Evolutionary conservation across 1,139 yeast species (phyloP).

Genomic region (Yamadazyma mexicana): DNA sequence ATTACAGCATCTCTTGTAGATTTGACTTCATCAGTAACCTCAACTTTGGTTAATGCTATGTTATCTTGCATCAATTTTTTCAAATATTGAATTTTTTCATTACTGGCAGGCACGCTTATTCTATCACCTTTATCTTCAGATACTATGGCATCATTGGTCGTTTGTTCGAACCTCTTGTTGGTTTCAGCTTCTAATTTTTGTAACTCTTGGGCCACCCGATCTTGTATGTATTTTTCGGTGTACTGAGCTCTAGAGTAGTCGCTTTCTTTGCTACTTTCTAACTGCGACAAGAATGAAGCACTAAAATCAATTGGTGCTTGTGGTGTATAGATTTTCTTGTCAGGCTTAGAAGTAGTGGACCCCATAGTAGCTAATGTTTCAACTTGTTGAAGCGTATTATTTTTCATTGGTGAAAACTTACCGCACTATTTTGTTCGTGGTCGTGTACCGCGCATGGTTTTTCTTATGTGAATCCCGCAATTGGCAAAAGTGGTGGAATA

Average conservation of each 20-base stretch:
- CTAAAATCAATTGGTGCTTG: slow-evolving; percentile 75
- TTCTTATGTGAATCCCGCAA: too few species aligned
- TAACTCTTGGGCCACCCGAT: slow-evolving; percentile 68
- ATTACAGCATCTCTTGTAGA: slow-evolving; percentile 58
- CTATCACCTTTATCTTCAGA: slow-evolving; percentile 29
- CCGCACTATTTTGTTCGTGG: too few species aligned
- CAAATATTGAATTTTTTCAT: slow-evolving; percentile 44
- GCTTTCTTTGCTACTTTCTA: slow-evolving; percentile 74
- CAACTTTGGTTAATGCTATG: slow-evolving; percentile 42
- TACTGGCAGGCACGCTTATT: slow-evolving; percentile 32
- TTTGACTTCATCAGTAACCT: slow-evolving; percentile 30
- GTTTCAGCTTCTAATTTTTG: slow-evolving; percentile 62
- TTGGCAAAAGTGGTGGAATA: too few species aligned
- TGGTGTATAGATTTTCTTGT: slow-evolving; percentile 68
- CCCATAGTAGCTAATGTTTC: slow-evolving; percentile 41
- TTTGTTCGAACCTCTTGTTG: slow-evolving; percentile 51
- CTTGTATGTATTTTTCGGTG: slow-evolving; percentile 75
- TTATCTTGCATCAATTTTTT: slow-evolving; percentile 49
- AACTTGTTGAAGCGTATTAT: background rate
- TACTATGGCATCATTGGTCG: slow-evolving; percentile 45
- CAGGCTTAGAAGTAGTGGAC: slow-evolving; percentile 56
- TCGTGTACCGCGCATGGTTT: background rate
- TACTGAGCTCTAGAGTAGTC: slow-evolving; percentile 82
- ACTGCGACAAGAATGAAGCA: slow-evolving; percentile 64
- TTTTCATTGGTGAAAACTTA: slow-evolving; percentile 2